Conservation (phyloP, 768 basidiomycete species). For the Amanita molliuscula region DNA sequence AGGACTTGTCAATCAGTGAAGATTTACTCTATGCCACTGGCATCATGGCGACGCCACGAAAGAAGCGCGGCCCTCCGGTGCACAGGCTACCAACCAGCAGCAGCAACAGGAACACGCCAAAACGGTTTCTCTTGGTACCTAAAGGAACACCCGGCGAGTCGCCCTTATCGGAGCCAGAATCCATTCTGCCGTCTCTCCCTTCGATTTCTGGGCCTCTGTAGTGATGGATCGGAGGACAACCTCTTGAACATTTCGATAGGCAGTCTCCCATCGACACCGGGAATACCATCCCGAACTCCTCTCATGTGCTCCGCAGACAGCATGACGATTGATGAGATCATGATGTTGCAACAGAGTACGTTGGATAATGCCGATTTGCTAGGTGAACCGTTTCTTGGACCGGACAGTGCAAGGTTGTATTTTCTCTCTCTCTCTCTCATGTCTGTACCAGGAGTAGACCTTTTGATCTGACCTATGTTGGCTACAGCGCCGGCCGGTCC, state of each 20-base stretch:
- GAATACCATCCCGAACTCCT: background rate
- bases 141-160: background rate
- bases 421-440: too few species aligned
- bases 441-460: background rate
- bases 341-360: background rate
- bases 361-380: background rate
- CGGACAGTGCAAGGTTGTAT: background rate
- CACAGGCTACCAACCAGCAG: background rate
- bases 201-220: background rate
- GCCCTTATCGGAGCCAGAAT: background rate
- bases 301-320: background rate
- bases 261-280: background rate
- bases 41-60: slow-evolving; percentile 1
- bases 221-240: background rate
- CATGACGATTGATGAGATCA: background rate
- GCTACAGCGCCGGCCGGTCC: background rate
- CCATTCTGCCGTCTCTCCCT: background rate
- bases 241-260: background rate
- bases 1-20: background rate
- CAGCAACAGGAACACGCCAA: slow-evolving; percentile 1
- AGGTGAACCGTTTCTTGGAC: background rate
- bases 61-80: background rate
- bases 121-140: background rate
- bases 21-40: background rate
- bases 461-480: background rate